Evolutionary conservation across 345 rosid species (phyloP).

Genomic region (Heritiera fomes): DNA sequence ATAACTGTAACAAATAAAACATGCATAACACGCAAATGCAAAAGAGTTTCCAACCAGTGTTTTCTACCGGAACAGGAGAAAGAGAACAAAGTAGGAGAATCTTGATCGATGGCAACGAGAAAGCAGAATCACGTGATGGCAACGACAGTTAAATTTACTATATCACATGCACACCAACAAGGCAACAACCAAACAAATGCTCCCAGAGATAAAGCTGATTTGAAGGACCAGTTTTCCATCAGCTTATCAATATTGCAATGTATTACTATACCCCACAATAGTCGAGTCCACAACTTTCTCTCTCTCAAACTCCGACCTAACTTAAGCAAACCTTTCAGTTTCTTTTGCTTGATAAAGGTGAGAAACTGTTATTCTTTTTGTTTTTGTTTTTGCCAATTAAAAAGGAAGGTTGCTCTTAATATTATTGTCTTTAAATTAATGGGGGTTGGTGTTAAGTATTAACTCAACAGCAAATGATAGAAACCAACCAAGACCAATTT

Average conservation of each 20-base stretch:
- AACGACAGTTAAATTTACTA: slow-evolving; percentile 33
- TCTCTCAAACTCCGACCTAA: slow-evolving; percentile 25
- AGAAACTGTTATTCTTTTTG: neutral
- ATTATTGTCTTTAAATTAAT: neutral
- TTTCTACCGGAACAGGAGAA: slow-evolving; percentile 6
- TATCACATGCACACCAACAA: neutral
- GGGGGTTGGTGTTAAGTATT: slow-evolving; percentile 16
- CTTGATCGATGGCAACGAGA: slow-evolving; percentile 22
- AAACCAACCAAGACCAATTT: neutral
- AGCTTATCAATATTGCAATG: neutral
- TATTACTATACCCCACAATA: neutral
- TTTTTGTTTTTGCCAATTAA: neutral
- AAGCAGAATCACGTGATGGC: slow-evolving; percentile 47
- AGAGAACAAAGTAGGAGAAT: slow-evolving; percentile 19
- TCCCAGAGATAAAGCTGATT: slow-evolving; percentile 32
- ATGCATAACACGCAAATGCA: neutral
- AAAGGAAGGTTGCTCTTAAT: neutral
- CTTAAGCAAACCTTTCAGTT: slow-evolving; percentile 6
- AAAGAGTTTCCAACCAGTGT: neutral
- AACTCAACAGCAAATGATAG: slow-evolving; percentile 8
- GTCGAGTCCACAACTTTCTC: neutral
- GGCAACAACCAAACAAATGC: slow-evolving; percentile 15
- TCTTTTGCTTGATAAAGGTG: slow-evolving; percentile 8
- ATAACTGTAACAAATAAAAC: neutral
- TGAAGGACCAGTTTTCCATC: slow-evolving; percentile 25